These are phyloP conservation scores for Mortierella hygrophila DNA, from an alignment of 192 early-diverging fungal genomes.

Conservation along the genomic window DNA sequence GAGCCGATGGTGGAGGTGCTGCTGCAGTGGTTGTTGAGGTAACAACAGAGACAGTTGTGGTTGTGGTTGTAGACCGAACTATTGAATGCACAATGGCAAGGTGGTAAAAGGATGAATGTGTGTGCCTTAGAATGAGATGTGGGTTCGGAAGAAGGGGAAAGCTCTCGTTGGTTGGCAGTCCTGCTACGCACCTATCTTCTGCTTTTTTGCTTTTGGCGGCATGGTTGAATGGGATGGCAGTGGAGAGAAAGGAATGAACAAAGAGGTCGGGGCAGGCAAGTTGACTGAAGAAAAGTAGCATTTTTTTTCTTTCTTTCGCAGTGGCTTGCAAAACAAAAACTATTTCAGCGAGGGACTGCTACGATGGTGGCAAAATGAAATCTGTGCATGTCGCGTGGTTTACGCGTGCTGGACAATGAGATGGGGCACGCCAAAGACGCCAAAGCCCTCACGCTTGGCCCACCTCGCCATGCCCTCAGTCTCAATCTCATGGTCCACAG, in stretches of 20 bases:
- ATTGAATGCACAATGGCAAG: not conserved
- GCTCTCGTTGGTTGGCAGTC: too few species aligned
- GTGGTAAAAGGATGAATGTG: not conserved
- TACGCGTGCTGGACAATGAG: constrained; percentile 73
- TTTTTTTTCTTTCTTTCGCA: constrained; percentile 11
- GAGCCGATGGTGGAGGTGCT: constrained; percentile 4
- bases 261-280: not conserved
- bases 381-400: not conserved
- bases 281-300: too few species aligned
- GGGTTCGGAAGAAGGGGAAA: not conserved
- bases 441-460: constrained; percentile 72
- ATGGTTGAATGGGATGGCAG: constrained; percentile 8
- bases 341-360: not conserved
- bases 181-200: constrained; percentile 29
- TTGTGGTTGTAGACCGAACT: constrained; percentile 2
- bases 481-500: constrained; percentile 77
- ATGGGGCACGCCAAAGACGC: constrained; percentile 73
- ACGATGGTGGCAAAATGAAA: not conserved
- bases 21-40: constrained; percentile 5
- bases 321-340: constrained; percentile 4
- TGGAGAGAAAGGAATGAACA: not conserved
- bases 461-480: constrained; percentile 82
- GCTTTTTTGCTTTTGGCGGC: constrained; percentile 48
- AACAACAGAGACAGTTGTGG: constrained; percentile 4
- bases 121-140: not conserved